These are phyloP conservation scores for Alternaria tenuissima DNA, from an alignment of 2,329 filamentous ascomycete genomes.

Conservation along the genomic window DNA sequence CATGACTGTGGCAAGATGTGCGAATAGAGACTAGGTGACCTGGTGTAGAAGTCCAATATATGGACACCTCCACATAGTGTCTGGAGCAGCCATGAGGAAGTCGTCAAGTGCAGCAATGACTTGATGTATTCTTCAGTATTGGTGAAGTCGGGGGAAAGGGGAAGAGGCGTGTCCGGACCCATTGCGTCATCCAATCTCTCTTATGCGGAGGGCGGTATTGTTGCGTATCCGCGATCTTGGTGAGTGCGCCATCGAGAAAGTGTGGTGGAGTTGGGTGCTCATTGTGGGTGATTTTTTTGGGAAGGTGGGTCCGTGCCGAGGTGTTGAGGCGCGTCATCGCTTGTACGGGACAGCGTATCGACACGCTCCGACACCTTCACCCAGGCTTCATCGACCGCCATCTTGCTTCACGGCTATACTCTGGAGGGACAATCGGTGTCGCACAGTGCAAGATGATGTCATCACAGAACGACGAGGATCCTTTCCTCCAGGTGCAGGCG, in stretches of 20 bases:
- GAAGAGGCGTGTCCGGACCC: slow-evolving; percentile 65
- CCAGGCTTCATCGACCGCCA: slow-evolving; percentile 2
- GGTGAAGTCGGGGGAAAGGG: slow-evolving; percentile 73
- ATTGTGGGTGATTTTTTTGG: slow-evolving; percentile 22
- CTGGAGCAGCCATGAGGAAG: slow-evolving; percentile 77
- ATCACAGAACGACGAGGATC: slow-evolving; percentile 54
- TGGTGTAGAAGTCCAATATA: slow-evolving; percentile 94
- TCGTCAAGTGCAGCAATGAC: slow-evolving; percentile 77
- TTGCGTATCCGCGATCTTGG: not conserved
- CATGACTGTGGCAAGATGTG: slow-evolving; percentile 79
- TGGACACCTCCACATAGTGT: slow-evolving; percentile 97
- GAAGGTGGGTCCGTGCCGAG: slow-evolving; percentile 27
- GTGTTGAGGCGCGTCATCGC: slow-evolving; percentile 19
- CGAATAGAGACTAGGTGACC: slow-evolving; percentile 82
- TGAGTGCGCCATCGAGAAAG: slow-evolving; percentile 15
- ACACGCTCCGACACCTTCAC: slow-evolving; percentile 15
- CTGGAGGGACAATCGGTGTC: slow-evolving; percentile 7
- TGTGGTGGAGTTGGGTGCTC: slow-evolving; percentile 20
- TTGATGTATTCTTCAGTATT: slow-evolving; percentile 80
- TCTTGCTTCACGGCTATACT: not conserved
- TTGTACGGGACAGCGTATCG: slow-evolving; percentile 13
- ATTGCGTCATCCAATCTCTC: slow-evolving; percentile 45
- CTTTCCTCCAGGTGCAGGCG: slow-evolving; percentile 61
- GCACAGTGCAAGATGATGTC: slow-evolving; percentile 46
- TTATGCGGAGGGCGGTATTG: not conserved